Conservation (phyloP, 2,329 filamentous ascomycete genomes). For the Colletotrichum viniferum region DNA sequence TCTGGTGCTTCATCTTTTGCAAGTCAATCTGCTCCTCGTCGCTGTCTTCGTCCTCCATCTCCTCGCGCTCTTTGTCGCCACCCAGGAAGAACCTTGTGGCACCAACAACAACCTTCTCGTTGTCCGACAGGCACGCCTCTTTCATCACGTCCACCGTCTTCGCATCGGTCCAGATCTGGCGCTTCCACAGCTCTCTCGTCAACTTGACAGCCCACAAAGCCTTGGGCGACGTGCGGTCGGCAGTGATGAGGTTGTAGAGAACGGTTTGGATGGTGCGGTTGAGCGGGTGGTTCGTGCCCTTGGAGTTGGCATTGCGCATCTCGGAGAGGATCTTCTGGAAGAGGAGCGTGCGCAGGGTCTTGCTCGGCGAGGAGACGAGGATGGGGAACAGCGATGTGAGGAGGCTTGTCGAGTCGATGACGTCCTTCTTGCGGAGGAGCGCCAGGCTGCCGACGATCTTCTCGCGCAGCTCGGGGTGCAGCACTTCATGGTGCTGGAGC, state of each 20-base stretch:
- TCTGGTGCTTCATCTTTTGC: conserved; percentile 80
- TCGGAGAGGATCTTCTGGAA: conserved; percentile 91
- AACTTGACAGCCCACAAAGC: conserved; percentile 96
- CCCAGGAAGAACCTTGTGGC: conserved; percentile 95
- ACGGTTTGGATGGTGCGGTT: conserved; percentile 94
- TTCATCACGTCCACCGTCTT: conserved; percentile 99
- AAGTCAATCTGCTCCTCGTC: conserved; percentile 83
- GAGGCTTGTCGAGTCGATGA: conserved; percentile 83
- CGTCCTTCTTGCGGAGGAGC: conserved; percentile 85
- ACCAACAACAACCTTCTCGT: conserved; percentile 89
- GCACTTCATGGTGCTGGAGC: conserved; percentile 77
- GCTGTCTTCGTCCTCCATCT: conserved; percentile 86
- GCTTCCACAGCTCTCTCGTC: conserved; percentile 93
- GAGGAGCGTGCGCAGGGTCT: conserved; percentile 82
- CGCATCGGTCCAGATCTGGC: conserved; percentile 93
- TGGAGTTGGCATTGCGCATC: conserved; percentile 84
- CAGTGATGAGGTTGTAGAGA: conserved; percentile 87
- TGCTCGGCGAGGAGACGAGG: conserved; percentile 89
- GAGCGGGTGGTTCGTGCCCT: conserved; percentile 86
- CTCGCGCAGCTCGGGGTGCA: conserved; percentile 86
- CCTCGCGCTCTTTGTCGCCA: conserved; percentile 93
- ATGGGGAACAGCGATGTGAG: conserved; percentile 95
- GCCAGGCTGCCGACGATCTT: conserved; percentile 93
- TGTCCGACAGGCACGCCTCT: conserved; percentile 84
- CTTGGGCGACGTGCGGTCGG: conserved; percentile 83